phyloP scores from a whole-genome alignment of 768 basidiomycete genomes.

The Peribolospora kevripleyi region DNA sequence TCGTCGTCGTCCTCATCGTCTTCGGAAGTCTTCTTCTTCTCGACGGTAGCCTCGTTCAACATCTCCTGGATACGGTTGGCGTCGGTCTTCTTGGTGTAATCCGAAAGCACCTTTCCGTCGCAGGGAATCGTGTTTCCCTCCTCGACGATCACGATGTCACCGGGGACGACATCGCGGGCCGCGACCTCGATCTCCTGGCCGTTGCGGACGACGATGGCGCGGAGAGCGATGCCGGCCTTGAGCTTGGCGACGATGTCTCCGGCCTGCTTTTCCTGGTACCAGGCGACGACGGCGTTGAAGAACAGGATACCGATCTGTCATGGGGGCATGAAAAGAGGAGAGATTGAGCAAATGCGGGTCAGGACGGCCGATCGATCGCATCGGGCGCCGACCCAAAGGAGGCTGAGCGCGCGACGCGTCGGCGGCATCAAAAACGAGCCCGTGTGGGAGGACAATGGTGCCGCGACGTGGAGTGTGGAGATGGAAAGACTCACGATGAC shows the following conservation, averaged over 20 bases:
- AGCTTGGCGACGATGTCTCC: conserved; percentile 29
- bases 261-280: conserved; percentile 31
- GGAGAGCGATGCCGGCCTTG: conserved; percentile 28
- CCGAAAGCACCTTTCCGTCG: conserved; percentile 25
- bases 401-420: neutral
- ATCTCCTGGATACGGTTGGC: conserved; percentile 14
- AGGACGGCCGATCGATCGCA: too few relatives aligned
- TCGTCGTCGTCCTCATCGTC: conserved; percentile 19
- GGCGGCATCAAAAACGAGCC: neutral
- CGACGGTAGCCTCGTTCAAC: conserved; percentile 12
- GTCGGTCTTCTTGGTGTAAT: conserved; percentile 15
- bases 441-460: neutral
- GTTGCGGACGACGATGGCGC: conserved; percentile 22
- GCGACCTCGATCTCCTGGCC: conserved; percentile 25
- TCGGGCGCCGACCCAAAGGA: neutral
- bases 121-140: conserved; percentile 28
- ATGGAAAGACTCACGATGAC: conserved; percentile 22
- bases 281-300: conserved; percentile 27
- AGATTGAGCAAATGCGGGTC: neutral
- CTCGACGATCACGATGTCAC: conserved; percentile 22
- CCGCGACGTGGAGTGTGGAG: neutral
- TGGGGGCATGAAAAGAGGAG: neutral
- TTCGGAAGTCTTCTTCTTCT: conserved; percentile 8
- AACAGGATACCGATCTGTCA: conserved; percentile 22
- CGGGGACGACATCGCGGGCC: conserved; percentile 26